Percentiles rank a stretch among this genome's conserved stretches.
Conservation (phyloP, 2,329 filamentous ascomycete species). For the Aspergillus vadensis region DNA sequence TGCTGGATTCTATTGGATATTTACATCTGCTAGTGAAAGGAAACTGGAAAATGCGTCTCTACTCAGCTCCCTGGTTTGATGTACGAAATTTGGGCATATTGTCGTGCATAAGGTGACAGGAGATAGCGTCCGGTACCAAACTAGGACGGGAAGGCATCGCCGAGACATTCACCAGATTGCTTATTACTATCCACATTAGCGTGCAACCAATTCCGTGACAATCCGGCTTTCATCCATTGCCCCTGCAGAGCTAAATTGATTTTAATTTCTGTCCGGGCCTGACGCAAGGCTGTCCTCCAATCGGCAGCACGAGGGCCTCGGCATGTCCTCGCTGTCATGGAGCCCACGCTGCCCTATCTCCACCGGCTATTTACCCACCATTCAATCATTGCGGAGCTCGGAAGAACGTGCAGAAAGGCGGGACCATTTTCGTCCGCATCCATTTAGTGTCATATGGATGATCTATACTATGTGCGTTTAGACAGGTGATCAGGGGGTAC, state of each 20-base stretch:
- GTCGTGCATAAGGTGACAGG: background rate
- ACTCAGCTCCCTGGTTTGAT: no score
- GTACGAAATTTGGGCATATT: background rate
- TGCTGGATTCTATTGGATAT: no score
- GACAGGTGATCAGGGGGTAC: background rate
- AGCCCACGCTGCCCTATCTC: background rate
- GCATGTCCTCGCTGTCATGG: background rate
- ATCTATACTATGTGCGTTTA: background rate
- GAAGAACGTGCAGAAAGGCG: conserved; percentile 1
- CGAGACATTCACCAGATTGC: background rate
- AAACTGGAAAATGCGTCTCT: no score
- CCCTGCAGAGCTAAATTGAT: background rate
- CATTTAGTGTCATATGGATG: background rate
- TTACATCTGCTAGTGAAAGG: no score
- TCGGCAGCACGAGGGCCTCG: background rate
- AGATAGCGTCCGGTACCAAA: background rate
- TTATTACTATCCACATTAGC: background rate
- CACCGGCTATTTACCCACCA: background rate
- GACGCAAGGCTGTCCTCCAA: background rate
- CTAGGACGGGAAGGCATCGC: background rate
- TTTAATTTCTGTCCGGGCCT: background rate
- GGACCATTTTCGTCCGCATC: background rate
- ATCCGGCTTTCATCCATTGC: background rate
- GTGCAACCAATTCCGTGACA: background rate
- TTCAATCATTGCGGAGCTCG: conserved; percentile 2